Base-by-base conservation (phyloP, 2,329 filamentous ascomycete species). In the Acrocalymma vagum region DNA sequence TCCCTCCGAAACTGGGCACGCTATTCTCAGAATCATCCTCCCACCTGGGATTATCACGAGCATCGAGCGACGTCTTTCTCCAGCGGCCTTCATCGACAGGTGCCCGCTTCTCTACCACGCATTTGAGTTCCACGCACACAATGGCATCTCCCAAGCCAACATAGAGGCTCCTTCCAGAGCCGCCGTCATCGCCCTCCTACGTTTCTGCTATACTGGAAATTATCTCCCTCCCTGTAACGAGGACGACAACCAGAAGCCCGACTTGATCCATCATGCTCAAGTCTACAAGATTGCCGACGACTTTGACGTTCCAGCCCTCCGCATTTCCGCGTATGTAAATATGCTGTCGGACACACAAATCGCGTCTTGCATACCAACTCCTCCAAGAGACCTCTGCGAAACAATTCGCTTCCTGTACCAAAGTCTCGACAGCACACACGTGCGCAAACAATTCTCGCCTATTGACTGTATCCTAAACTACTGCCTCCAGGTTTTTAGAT, bases 391-490 rank as follows among this genome's bases (percentile, higher is more conserved):
- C 18, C 54, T 78, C 1, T 70, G 68, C 41, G 56, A 60, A 6
- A 67, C 71, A 3, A 71, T 76, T 28, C 51, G 55, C n/a, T 71
- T 64, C 51, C 32, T 69, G 14, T 71, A 69, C 41, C 29, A 38
- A 10, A 39, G 69, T 38, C 58, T 63, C 30, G 38, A 47, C 15
- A 48, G 48, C 15, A 29, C 54, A 3, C 34, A 67, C 28, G 47
- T 54, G 13, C 51, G 55, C 22, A 44, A 51, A 30, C 48, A 62
- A 21, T 51, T 60, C 17, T 48, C 55, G 13, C 53, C 76, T 4
- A 47, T 72, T 6, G 63, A 73, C 27, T 69, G 65, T 0, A 55
- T 77, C 11, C 57, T 74, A 32, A 65, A 73, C 48, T 77, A 76
- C 53, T 76, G 72, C 42, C 60, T 76, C 14, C 57, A 62, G 6